Evolutionary conservation across 2,329 filamentous ascomycete genomes (phyloP), one percentile per base, ranked within the genome.

Genomic region (Aureobasidium zeae): DNA sequence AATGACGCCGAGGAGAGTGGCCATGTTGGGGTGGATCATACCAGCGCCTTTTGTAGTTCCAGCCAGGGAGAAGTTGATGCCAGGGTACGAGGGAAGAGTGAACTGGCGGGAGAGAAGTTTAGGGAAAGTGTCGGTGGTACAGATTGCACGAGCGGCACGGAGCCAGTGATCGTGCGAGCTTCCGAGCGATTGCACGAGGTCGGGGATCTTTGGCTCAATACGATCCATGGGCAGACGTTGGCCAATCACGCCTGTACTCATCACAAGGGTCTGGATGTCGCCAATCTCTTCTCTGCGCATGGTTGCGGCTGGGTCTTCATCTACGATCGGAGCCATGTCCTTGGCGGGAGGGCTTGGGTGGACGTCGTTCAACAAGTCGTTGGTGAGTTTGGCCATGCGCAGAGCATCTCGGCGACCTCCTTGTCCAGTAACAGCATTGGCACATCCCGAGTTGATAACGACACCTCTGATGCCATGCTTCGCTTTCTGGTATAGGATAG

Each of bases 1-100:
- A 57, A 96, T 75, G 49, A 96, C 83, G 43, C 86, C 87, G 25
- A 98, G 78, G 24, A 96, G 76, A 1, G 91, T 98, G 21, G 87
- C 91, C 88, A 98, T 94, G 70, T 98, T 96, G 35, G 91, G 91
- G 60, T 95, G 88, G 62, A 98, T 94, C 91, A 98, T 98, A 58
- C 91, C 91, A 4, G 91, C 91, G 46, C 91, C 91, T 69, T 98
- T 98, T 57, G 89, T 94, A 78, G 94, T 93, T 54, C 91, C 91
- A 10, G 86, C 87, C 37, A 98, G 82, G 54, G 76, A 74, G 67
- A 94, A 98, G 61, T 82, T 79, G 37, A 77, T 70, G 13, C 72
- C 72, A 0, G 84, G 78, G 3, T 84, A 83, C 1, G 84, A 88
- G 3, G 91, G 88, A 22, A 98, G 77, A 20, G 72, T 79, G 65